Conservation (phyloP, 208 protist genomes). For the Leishmania mexicana region DNA sequence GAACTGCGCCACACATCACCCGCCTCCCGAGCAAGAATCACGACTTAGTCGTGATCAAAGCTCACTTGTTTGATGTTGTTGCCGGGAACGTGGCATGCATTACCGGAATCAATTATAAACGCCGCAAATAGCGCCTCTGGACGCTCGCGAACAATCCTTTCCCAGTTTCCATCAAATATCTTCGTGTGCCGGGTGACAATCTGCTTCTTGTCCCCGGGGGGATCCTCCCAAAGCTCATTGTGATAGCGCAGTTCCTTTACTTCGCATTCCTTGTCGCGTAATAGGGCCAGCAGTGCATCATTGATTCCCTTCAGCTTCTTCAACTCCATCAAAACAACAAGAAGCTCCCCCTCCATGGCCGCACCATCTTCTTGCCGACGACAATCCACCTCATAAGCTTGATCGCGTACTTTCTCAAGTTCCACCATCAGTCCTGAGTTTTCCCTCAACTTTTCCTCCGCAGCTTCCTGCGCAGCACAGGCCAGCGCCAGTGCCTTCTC, state of each 20-base stretch:
- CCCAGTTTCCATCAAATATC: slow-evolving; percentile 68
- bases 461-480: neutral
- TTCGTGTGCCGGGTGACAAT: slow-evolving; percentile 56
- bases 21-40: neutral
- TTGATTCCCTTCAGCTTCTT: slow-evolving; percentile 30
- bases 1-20: neutral
- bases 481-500: neutral
- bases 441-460: neutral
- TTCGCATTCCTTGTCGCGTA: slow-evolving; percentile 42
- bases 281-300: slow-evolving; percentile 21
- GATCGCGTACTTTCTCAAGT: slow-evolving; percentile 8
- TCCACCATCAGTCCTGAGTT: neutral
- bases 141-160: slow-evolving; percentile 36
- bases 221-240: slow-evolving; percentile 30
- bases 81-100: slow-evolving; percentile 64
- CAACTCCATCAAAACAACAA: neutral
- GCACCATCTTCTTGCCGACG: neutral
- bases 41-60: slow-evolving; percentile 39
- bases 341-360: neutral
- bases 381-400: neutral
- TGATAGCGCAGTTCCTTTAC: slow-evolving; percentile 41
- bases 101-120: slow-evolving; percentile 65
- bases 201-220: slow-evolving; percentile 32
- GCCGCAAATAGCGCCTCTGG: slow-evolving; percentile 57
- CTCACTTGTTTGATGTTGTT: slow-evolving; percentile 52